Evolutionary conservation across 371 early-diverging fungal species (phyloP).

Genomic region (Syncephalis plumigaleata): DNA sequence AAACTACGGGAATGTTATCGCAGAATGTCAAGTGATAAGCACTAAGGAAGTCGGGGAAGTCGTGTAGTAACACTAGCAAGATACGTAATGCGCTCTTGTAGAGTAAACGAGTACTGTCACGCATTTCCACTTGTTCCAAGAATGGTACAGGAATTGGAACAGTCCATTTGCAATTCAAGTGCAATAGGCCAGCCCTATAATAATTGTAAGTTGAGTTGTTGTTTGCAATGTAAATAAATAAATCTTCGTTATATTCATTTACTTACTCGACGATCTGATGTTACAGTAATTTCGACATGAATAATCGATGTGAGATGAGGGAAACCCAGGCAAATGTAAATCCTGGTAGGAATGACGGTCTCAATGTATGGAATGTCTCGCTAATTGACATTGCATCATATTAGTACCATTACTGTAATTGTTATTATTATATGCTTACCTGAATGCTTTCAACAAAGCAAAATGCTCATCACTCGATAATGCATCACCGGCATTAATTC

Average conservation of each 20-base stretch:
- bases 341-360: slow-evolving; percentile 81
- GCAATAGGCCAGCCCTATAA: slow-evolving; percentile 69
- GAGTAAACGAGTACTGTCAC: slow-evolving; percentile 60
- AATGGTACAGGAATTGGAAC: slow-evolving; percentile 81
- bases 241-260: neutral
- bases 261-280: slow-evolving; percentile 30
- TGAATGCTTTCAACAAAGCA: no score
- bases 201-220: slow-evolving; percentile 6
- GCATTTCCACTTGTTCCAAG: slow-evolving; percentile 34
- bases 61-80: slow-evolving; percentile 83
- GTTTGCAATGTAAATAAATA: neutral
- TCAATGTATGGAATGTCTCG: slow-evolving; percentile 68
- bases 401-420: slow-evolving; percentile 46
- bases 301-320: slow-evolving; percentile 77
- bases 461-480: no score
- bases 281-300: slow-evolving; percentile 73
- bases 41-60: slow-evolving; percentile 94
- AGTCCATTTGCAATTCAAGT: slow-evolving; percentile 61
- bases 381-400: slow-evolving; percentile 52
- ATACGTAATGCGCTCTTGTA: slow-evolving; percentile 87
- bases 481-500: slow-evolving; percentile 35
- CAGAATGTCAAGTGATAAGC: slow-evolving; percentile 84
- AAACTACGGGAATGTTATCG: slow-evolving; percentile 80
- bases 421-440: slow-evolving; percentile 27
- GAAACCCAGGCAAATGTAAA: slow-evolving; percentile 95